Percentiles rank a stretch among this genome's conserved stretches.
These are phyloP conservation scores for Suillus ampliporus DNA, from an alignment of 768 basidiomycete species.

Conservation along the genomic window DNA sequence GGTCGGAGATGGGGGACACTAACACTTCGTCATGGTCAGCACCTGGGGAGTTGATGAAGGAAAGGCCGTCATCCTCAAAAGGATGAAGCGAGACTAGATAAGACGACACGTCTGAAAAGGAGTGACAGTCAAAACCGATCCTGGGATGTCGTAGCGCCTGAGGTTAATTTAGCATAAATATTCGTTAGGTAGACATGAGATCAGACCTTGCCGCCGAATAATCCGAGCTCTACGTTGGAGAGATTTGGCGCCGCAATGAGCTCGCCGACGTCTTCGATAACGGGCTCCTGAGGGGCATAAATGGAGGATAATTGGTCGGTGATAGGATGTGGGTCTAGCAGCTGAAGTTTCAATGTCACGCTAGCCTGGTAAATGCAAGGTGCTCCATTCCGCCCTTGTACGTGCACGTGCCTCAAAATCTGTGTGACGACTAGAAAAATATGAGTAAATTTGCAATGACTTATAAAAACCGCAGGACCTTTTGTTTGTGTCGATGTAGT, in stretches of 20 bases:
- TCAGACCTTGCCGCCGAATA: conserved; percentile 4
- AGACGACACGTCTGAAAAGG: conserved; percentile 4
- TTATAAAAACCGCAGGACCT: neutral
- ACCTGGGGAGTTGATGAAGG: neutral
- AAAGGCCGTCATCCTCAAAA: neutral
- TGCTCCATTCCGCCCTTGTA: neutral
- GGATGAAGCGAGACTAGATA: conserved; percentile 3
- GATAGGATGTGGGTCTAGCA: neutral
- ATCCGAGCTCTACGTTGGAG: neutral
- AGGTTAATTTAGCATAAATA: neutral
- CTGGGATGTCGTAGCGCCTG: neutral
- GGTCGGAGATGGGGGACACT: conserved; percentile 5
- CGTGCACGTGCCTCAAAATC: neutral
- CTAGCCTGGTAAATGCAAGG: conserved; percentile 9
- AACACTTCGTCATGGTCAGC: conserved; percentile 1
- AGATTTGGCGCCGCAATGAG: conserved; percentile 6
- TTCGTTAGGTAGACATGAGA: neutral
- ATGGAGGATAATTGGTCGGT: neutral
- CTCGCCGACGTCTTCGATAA: conserved; percentile 6
- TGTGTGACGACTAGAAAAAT: neutral
- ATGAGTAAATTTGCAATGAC: neutral
- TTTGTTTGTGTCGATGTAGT: conserved; percentile 3
- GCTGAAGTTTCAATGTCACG: neutral
- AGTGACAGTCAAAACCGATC: neutral
- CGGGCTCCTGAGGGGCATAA: neutral